Conservation (phyloP, 805 yeast genomes). For the Yueomyces sinensis region DNA sequence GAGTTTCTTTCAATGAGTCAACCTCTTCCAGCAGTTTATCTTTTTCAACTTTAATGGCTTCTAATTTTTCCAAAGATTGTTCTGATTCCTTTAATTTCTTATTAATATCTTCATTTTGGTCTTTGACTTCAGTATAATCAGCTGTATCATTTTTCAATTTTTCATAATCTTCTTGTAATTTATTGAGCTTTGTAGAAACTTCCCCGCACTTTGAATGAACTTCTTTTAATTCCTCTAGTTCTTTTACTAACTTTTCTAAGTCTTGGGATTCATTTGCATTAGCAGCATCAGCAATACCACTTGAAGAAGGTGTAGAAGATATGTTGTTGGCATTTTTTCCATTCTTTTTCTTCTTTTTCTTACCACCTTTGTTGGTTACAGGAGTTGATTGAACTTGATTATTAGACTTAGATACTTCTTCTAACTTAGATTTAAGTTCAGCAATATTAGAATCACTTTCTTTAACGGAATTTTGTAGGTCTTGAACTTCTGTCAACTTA, state of each 20-base stretch:
- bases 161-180: slow-evolving; percentile 11
- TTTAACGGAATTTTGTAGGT: neutral
- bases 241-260: slow-evolving; percentile 2
- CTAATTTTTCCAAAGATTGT: neutral
- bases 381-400: too few relatives aligned
- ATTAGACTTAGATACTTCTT: too few relatives aligned
- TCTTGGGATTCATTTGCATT: neutral
- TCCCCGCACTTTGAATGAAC: slow-evolving; percentile 1
- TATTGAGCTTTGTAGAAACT: neutral
- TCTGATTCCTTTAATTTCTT: neutral
- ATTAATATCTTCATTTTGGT: neutral
- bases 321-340: slow-evolving; percentile 9
- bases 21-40: neutral
- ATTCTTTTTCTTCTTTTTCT: slow-evolving; percentile 5
- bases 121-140: slow-evolving; percentile 1
- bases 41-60: too few relatives aligned
- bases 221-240: slow-evolving; percentile 3
- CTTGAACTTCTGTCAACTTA: neutral
- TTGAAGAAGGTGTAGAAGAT: neutral
- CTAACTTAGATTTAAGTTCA: neutral
- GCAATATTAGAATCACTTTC: neutral
- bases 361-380: too few relatives aligned
- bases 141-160: slow-evolving; percentile 5
- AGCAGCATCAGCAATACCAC: neutral
- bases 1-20: neutral